phyloP scores from a whole-genome alignment of 148 eudicot genomes.

The Camellia japonica region DNA sequence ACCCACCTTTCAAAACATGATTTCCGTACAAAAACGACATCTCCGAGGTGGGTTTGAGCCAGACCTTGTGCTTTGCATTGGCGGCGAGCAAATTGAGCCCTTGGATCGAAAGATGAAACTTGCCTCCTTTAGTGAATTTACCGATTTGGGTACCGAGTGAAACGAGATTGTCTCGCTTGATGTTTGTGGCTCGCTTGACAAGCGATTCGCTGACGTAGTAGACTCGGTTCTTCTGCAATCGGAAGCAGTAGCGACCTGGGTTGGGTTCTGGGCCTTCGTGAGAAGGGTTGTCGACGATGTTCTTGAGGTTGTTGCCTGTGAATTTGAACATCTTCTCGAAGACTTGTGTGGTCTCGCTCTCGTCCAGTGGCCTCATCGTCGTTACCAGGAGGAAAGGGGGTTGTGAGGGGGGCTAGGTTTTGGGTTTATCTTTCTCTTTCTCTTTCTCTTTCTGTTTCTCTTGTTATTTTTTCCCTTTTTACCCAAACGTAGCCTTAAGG shows the following conservation, averaged over 20 bases:
- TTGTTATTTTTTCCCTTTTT: too few relatives aligned
- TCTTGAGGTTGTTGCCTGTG: slow-evolving; percentile 89
- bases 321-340: slow-evolving; percentile 90
- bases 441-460: background rate
- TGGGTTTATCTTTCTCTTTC: background rate
- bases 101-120: slow-evolving; percentile 75
- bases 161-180: slow-evolving; percentile 61
- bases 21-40: slow-evolving; percentile 93
- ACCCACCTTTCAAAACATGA: slow-evolving; percentile 76
- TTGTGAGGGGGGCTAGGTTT: background rate
- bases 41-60: slow-evolving; percentile 88
- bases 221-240: slow-evolving; percentile 72
- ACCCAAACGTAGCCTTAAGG: too few relatives aligned
- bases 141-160: slow-evolving; percentile 70
- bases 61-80: slow-evolving; percentile 85
- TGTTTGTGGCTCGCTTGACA: slow-evolving; percentile 85
- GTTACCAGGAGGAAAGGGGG: too few relatives aligned
- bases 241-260: slow-evolving; percentile 85
- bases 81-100: slow-evolving; percentile 57
- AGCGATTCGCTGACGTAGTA: slow-evolving; percentile 76
- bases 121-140: slow-evolving; percentile 69
- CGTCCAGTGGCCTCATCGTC: slow-evolving; percentile 85
- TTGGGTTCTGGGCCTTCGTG: slow-evolving; percentile 67
- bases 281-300: slow-evolving; percentile 75
- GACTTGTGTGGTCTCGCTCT: slow-evolving; percentile 75